Percentiles rank a stretch among this genome's conserved stretches.
Conservation (phyloP, 148 eudicot species). For the Rhododendron griersonianum region DNA sequence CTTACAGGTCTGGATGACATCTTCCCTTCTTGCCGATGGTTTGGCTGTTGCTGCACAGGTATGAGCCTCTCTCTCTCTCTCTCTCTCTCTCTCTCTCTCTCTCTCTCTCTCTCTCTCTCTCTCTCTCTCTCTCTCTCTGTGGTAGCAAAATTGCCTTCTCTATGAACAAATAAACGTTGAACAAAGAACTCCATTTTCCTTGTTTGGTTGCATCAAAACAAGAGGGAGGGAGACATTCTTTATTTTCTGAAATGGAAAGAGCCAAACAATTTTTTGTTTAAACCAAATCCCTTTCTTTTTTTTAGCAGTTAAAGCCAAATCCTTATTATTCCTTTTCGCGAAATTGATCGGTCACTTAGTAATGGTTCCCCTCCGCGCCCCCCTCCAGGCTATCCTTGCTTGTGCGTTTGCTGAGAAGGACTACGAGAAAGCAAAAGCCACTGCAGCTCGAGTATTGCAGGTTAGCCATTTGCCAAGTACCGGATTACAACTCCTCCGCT, state of each 20-base stretch:
- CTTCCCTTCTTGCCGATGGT: slow-evolving; percentile 96
- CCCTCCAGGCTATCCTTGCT: slow-evolving; percentile 79
- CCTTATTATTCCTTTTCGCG: neutral
- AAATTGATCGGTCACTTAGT: neutral
- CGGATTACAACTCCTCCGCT: neutral
- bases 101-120: too few relatives aligned
- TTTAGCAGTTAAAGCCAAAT: neutral
- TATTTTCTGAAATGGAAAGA: neutral
- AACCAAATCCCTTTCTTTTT: neutral
- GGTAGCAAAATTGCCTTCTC: neutral
- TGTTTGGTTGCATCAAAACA: slow-evolving; percentile 1
- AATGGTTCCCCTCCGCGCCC: neutral
- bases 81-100: slow-evolving; percentile 1
- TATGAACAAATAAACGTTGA: neutral
- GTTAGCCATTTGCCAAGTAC: slow-evolving; percentile 24
- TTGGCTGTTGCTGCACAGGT: slow-evolving; percentile 99
- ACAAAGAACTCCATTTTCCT: neutral
- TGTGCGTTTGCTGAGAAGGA: slow-evolving; percentile 96
- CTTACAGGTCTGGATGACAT: slow-evolving; percentile 92
- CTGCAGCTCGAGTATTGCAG: slow-evolving; percentile 86
- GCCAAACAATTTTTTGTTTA: neutral
- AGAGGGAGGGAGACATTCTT: neutral
- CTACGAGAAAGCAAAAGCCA: slow-evolving; percentile 63
- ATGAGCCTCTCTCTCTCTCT: slow-evolving; percentile 1
- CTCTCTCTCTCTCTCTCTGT: neutral